These are phyloP conservation scores for Telfairia occidentalis DNA, from an alignment of 331 rosid genomes.

Conservation along the genomic window DNA sequence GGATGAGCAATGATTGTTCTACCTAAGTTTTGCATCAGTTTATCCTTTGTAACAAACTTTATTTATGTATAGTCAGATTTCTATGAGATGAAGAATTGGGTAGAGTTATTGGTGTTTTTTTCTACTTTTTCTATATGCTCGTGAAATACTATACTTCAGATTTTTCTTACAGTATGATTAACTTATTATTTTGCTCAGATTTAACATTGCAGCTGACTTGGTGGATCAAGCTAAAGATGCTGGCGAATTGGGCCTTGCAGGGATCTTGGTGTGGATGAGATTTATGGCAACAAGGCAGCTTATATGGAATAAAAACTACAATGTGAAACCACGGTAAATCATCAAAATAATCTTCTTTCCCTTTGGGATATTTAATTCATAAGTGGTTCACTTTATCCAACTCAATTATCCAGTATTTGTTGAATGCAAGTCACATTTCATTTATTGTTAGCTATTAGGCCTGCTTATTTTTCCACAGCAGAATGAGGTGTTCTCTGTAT, in stretches of 20 bases:
- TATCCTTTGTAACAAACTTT: background rate
- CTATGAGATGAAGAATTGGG: background rate
- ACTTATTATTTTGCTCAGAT: constrained; percentile 38
- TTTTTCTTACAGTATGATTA: background rate
- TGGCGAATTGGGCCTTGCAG: constrained; percentile 74
- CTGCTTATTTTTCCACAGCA: background rate
- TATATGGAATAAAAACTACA: constrained; percentile 96
- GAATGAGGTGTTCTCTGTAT: background rate
- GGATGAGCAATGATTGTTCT: background rate
- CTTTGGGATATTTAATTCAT: background rate
- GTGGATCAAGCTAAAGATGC: constrained; percentile 59
- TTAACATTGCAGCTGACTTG: constrained; percentile 95
- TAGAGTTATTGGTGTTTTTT: background rate
- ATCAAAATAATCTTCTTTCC: background rate
- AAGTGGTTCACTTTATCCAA: background rate
- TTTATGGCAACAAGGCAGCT: constrained; percentile 99
- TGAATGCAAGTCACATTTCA: background rate
- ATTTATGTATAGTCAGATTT: background rate
- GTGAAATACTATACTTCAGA: background rate
- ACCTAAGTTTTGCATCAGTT: background rate
- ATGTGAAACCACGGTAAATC: constrained; percentile 91
- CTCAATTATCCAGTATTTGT: background rate
- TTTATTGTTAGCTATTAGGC: background rate
- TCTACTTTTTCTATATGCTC: background rate
- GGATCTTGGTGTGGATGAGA: constrained; percentile 95